Evolutionary conservation across 2,329 filamentous ascomycete species (phyloP), one percentile per base, ranked within the genome.

Genomic region (Colletotrichum sp.): DNA sequence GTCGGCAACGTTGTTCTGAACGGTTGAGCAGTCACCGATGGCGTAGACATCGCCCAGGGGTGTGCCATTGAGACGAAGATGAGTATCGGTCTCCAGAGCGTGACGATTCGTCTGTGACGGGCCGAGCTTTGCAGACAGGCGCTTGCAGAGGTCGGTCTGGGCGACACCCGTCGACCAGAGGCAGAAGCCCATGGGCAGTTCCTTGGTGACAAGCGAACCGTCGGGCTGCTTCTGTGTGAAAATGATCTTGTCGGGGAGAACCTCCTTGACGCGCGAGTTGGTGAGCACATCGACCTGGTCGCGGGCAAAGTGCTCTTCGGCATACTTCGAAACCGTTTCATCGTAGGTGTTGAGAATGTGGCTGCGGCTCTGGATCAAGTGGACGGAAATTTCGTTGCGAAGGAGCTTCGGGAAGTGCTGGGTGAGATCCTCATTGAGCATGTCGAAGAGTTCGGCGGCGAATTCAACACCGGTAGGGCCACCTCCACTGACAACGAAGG

Each of bases 261-360:
- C 96, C 84, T 98, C 96, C 85, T 96, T 95, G 24, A 99, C 97
- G 76, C 97, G 92, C 2, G 97, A 93, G 84, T 98, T 99, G 69
- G 96, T 98, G 79, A 98, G 90, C 10, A 99, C 93, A 60, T 98
- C 94, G 72, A 99, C 94, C 79, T 96, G 93, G 83, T 99, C 97
- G 81, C 97, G 95, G 21, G 94, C 92, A 82, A 99, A 98, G 57
- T 95, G 93, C 69, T 95, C 92, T 86, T 99, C 97, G 24, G 97
- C 96, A 83, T 98, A 99, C 82, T 93, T 93, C 13, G 96, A 98
- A 2, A 99, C 90, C 0, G 95, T 94, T 86, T 99, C 97, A 79
- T 99, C 97, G 83, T 99, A 99, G 1, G 97, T 99, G 87, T 99
- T 99, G 34, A 99, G 89, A 78, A 99, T 99, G 80, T 99, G 97